phyloP scores from a whole-genome alignment of 2,329 filamentous ascomycete species.

The Knufia fluminis region DNA sequence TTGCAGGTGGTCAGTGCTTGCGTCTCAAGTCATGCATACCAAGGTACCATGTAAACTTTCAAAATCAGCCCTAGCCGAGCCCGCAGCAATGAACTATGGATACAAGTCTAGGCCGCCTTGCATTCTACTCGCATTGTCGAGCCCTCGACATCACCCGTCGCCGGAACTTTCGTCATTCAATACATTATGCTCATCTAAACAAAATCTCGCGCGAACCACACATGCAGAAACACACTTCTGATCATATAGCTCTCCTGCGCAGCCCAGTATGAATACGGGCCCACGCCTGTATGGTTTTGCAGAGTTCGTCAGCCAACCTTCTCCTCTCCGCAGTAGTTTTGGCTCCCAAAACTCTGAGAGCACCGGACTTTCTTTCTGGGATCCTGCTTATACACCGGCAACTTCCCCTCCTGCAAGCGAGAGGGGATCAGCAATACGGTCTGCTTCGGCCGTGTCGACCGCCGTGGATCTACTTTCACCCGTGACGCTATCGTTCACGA shows the following conservation, averaged over 20 bases:
- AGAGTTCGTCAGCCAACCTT: not conserved
- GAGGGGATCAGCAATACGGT: not conserved
- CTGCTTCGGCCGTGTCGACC: conserved; percentile 23
- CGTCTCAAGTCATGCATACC: no score
- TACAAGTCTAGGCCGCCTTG: not conserved
- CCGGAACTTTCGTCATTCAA: no score
- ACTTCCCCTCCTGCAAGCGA: conserved; percentile 2
- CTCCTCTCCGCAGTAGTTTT: not conserved
- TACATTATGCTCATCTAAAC: no score
- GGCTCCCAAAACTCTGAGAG: not conserved
- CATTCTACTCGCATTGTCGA: no score
- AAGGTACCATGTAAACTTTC: no score
- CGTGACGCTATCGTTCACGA: conserved; percentile 30
- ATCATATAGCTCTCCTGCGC: not conserved
- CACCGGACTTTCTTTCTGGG: conserved; percentile 1
- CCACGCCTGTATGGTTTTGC: not conserved
- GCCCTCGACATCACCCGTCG: no score
- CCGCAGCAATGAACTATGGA: not conserved
- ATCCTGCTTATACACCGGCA: not conserved
- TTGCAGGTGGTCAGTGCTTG: no score
- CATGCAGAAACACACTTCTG: not conserved
- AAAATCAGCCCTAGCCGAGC: no score
- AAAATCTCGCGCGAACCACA: no score
- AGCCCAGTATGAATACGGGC: not conserved
- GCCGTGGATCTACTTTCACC: conserved; percentile 24